Evolutionary conservation across 2,329 filamentous ascomycete species (phyloP), one percentile per base, ranked within the genome.

Genomic region (Elsinoe batatas): DNA sequence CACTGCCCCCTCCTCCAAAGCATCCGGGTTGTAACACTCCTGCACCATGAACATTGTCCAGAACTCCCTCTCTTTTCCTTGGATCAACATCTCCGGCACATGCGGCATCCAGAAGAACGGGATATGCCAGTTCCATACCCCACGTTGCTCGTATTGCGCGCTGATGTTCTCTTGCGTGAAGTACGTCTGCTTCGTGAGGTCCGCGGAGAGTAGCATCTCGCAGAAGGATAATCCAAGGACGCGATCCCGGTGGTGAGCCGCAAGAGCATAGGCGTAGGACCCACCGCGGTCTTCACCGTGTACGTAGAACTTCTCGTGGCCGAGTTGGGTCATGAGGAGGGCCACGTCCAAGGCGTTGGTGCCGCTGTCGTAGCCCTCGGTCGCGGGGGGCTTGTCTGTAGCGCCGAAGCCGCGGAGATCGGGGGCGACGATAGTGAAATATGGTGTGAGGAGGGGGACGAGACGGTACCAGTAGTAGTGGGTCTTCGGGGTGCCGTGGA

Each of bases 41-140:
- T 68, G 66, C 56, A 68, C 69, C 62, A 71, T 71, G 59, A 71
- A 71, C 61, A 66, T 66, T 54, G 67, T 67, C 69, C 69, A 71
- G 37, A 71, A 71, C 57, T 70, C 68, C 26, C 64, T 61, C 60
- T 71, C 69, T 15, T 68, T 65, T 1, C 69, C 68, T 42, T 65
- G 62, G 11, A 71, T 71, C 43, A 71, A 61, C 69, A 71, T 71
- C 59, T 72, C 69, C 0, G 68, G 68, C 1, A 71, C 61, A 49
- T 71, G 66, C 1, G 69, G 68, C 51, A 71, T 62, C 58, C 61
- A 67, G 53, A 70, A 68, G 62, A 67, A 67, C 15, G 59, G 63
- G 57, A 57, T 65, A 61, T 71, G 67, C 67, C 67, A 69, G 37
- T 65, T 67, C 67, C 67, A 69, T 4, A 69, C 65, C 3, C 67